These are phyloP conservation scores for Talaromyces amestolkiae DNA, from an alignment of 2,329 filamentous ascomycete genomes.

Conservation along the genomic window DNA sequence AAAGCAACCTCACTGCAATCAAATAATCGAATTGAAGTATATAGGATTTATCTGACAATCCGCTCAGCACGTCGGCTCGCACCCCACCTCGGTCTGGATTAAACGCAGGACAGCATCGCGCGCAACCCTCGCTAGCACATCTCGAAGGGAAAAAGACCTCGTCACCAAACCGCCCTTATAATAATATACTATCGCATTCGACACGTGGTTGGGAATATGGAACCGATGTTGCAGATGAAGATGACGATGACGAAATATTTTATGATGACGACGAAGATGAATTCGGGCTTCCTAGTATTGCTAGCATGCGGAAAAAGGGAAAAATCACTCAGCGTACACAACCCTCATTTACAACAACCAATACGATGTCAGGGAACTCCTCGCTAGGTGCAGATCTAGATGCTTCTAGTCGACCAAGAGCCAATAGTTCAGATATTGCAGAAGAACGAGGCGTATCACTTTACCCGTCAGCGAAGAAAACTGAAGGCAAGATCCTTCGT, in stretches of 20 bases:
- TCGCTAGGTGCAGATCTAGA: slow-evolving; percentile 31
- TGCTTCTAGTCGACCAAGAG: slow-evolving; percentile 54
- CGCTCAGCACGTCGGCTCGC: slow-evolving; percentile 50
- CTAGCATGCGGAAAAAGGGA: slow-evolving; percentile 78
- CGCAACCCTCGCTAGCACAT: slow-evolving; percentile 52
- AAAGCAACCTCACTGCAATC: slow-evolving; percentile 39
- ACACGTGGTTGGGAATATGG: slow-evolving; percentile 79
- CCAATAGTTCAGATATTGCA: slow-evolving; percentile 90
- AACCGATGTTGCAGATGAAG: slow-evolving; percentile 64
- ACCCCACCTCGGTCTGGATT: slow-evolving; percentile 68
- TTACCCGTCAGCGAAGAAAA: slow-evolving; percentile 85
- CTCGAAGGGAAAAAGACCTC: slow-evolving; percentile 32
- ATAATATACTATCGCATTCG: slow-evolving; percentile 75
- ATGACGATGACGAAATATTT: slow-evolving; percentile 67
- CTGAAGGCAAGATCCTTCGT: slow-evolving; percentile 89
- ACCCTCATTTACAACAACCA: slow-evolving; percentile 32
- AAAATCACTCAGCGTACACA: slow-evolving; percentile 47
- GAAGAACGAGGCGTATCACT: slow-evolving; percentile 78
- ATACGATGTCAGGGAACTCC: slow-evolving; percentile 9
- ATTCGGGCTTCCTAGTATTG: slow-evolving; percentile 88
- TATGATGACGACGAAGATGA: slow-evolving; percentile 92
- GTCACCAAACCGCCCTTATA: slow-evolving; percentile 71
- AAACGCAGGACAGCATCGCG: slow-evolving; percentile 50
- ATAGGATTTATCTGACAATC: background rate
- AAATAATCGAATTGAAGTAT: background rate